Evolutionary conservation across 139 green algal species (phyloP), one percentile per base, ranked within the genome.

Genomic region (Desmodesmus armatus): DNA sequence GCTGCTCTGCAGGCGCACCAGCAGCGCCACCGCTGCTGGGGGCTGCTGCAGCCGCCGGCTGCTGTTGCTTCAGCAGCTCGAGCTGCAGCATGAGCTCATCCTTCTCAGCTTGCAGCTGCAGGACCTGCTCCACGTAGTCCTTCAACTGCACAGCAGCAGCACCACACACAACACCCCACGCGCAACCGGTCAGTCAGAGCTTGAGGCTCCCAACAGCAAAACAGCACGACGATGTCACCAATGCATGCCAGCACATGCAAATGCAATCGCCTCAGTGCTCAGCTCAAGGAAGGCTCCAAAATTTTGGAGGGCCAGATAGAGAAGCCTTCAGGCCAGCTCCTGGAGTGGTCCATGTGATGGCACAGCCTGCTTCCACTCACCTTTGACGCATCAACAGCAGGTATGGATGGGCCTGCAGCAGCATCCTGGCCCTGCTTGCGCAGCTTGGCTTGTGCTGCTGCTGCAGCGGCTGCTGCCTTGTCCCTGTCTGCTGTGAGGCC

Each of bases 51-150:
- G 63, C 58, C 76, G 82, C 58, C 75, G n/a, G 70, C n/a, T 69
- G 82, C 49, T 70, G 60, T 3, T 85, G 9, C 29, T 69, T 63
- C 27, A 80, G 39, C 13, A 27, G n/a, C 11, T 86, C 75, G 25
- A 95, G 27, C 85, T 94, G 78, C 29, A 73, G 70, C 62, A 89
- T 63, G 29, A 92, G 55, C 6, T 69, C 35, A 31, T 90, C 87
- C 13, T 90, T 66, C 53, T 93, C 67, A n/a, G 86, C 83, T 89
- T 94, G 85, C 17, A 93, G 71, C 33, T 81, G 53, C 29, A 81
- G 67, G 15, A 91, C 72, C 44, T 80, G 82, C 35, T 85, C 88
- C 17, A 88, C 83, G 40, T 88, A 90, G 33, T 90, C 76, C 40
- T 88, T 81, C 19, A 92, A 76, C 76, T 87, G 85, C 44, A 53